Base-by-base conservation (phyloP, 106 monocot genomes). In the Posidonia australis region DNA sequence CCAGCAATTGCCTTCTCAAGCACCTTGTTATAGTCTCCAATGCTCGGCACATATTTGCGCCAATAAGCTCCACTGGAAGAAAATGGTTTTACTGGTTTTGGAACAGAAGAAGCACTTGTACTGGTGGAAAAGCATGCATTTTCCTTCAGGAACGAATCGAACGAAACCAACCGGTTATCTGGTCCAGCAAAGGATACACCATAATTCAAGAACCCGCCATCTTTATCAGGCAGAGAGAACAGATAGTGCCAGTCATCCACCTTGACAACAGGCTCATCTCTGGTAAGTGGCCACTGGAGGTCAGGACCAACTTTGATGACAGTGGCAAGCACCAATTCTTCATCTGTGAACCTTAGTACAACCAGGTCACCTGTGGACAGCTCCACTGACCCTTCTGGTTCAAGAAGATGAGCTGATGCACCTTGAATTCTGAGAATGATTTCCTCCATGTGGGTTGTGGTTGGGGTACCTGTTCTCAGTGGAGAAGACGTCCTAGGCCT, bases 231-330 rank as follows among this genome's bases (percentile, higher is more conserved):
- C 13, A 96, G 54, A 0, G 94, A 78, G 72, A 90, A 96, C 46
- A 96, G 80, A 60, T 90, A 96, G 78, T 84, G 82, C 5, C 77
- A 30, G 17, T 55, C 63, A 69, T 90, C 94, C 13, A 96, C 63
- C 76, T 84, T 90, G 21, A 87, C 74, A 18, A 96, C 90, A 10
- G 94, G 94, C 65, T 90, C 90, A 26, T 96, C 90, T 55, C 74
- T 86, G 11, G 94, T 77, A 16, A 96, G 60, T 0, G 94, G 90
- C 94, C 94, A 96, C 47, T 72, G 70, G 22, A 90, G 66, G 22
- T 69, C 70, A 10, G 44, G 19, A 13, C 83, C 83, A 5, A 96
- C 67, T 44, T 74, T 79, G 16, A 80, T 70, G 26, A 80, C 67
- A 9, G 82, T 84, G 10, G 94, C 90, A 10, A 90, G 79, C 0